Evolutionary conservation across 2,329 filamentous ascomycete species (phyloP), one percentile per base, ranked within the genome.

Genomic region (Microdochium trichocladiopsis): DNA sequence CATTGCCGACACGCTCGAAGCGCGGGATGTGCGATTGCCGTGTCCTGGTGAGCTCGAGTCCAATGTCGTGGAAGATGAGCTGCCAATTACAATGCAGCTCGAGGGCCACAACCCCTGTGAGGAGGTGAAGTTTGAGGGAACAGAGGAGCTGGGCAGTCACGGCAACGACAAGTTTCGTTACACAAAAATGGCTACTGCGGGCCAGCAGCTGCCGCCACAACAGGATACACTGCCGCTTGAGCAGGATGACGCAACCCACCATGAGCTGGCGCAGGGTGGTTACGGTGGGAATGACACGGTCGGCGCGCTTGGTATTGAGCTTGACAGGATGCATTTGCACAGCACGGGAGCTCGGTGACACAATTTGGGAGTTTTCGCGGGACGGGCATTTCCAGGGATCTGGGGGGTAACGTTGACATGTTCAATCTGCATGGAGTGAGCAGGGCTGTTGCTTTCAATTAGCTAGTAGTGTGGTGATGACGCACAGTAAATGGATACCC

Each of bases 1-100:
- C 63, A 95, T 97, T 52, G 86, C 84, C 25, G 82, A 87, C 56
- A 91, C 87, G 0, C 73, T 96, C 1, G 81, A 84, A 22, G 90
- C 90, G 0, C 70, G 71, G 1, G 79, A 83, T 24, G 81, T 96
- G n/a, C 76, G 79, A 4, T 76, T 96, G 0, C 90, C 90, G 41
- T 21, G 16, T 5, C 41, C 41, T 10, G 41, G 41, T 5, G 41
- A 45, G 41, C 21, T 45, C 5, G 14, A 45, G 12, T 45, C 41
- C 9, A 45, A 45, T 8, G 21, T 16, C 11, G 6, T 6, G 6
- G 21, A 23, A 18, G 16, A 18, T 18, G 41, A 45, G 21, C 14
- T 18, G 18, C 41, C 41, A 3, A 18, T 45, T 18, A 4, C 41
- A 18, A 45, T 18, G 6, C 21, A 45, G 6, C 41, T 45, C 6